Evolutionary conservation across 2,329 filamentous ascomycete species (phyloP).

Genomic region (Fusarium staphyleae): DNA sequence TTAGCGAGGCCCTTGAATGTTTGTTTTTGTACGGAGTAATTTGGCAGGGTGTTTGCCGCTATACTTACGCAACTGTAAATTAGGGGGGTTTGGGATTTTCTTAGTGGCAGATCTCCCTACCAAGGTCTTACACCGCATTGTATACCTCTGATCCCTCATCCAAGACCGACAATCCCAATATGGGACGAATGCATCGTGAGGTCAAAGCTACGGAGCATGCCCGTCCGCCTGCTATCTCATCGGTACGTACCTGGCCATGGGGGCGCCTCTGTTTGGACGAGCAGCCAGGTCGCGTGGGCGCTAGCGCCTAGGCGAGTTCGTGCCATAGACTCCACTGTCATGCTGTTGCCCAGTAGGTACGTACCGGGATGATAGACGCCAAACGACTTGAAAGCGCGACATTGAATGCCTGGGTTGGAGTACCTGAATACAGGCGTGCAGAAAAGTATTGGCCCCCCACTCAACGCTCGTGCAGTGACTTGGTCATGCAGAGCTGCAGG

Average conservation of each 20-base stretch:
- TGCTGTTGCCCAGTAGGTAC: conserved; percentile 4
- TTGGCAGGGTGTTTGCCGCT: neutral
- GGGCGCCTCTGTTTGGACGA: conserved; percentile 4
- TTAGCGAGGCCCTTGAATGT: conserved; percentile 24
- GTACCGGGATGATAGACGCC: conserved; percentile 5
- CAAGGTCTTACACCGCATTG: neutral
- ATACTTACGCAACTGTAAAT: too few relatives aligned
- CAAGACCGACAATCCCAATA: conserved; percentile 27
- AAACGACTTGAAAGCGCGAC: conserved; percentile 1
- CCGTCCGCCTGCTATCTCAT: neutral
- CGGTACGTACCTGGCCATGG: conserved; percentile 4
- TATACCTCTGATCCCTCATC: neutral
- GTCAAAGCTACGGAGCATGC: conserved; percentile 8
- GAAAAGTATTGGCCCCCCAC: conserved; percentile 9
- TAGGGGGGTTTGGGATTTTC: too few relatives aligned
- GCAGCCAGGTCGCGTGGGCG: conserved; percentile 29
- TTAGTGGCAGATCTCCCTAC: too few relatives aligned
- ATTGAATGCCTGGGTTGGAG: conserved; percentile 9
- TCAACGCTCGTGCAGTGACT: conserved; percentile 6
- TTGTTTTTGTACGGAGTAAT: neutral
- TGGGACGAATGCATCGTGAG: conserved; percentile 23
- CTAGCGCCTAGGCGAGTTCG: conserved; percentile 10
- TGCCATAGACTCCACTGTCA: conserved; percentile 12
- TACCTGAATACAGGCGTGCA: conserved; percentile 7
- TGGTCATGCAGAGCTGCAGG: neutral